A percentile compares a stretch with the other conserved stretches of the same genome.
Conservation (phyloP, 768 basidiomycete species). For the Lactarius sp. region DNA sequence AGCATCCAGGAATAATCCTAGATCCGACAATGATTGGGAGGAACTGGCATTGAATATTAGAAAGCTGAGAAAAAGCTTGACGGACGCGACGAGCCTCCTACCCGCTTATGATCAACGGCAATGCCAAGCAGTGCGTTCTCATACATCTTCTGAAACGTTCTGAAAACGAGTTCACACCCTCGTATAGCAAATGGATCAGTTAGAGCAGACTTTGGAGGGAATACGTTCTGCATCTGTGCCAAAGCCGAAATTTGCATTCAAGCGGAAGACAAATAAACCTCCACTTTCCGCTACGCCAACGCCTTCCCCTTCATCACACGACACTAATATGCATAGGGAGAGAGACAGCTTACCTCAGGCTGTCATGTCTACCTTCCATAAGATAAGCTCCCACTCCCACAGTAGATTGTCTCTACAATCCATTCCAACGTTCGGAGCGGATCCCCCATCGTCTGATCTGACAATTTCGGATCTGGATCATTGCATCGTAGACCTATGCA, state of each 20-base stretch:
- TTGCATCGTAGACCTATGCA: slow-evolving; percentile 65
- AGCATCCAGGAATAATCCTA: slow-evolving; percentile 33
- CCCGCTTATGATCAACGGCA: slow-evolving; percentile 72
- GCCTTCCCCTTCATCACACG: background rate
- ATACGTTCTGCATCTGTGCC: slow-evolving; percentile 42
- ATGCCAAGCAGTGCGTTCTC: slow-evolving; percentile 53
- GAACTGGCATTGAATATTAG: slow-evolving; percentile 34
- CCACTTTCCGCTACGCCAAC: slow-evolving; percentile 3
- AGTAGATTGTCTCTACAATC: slow-evolving; percentile 44
- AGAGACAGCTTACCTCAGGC: slow-evolving; percentile 12
- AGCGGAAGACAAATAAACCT: slow-evolving; percentile 37
- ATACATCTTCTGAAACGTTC: background rate
- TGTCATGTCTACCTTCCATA: slow-evolving; percentile 32
- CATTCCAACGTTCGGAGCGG: slow-evolving; percentile 29
- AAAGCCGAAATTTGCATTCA: slow-evolving; percentile 68
- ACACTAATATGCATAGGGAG: background rate
- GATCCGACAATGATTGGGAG: slow-evolving; percentile 24
- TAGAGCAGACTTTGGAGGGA: slow-evolving; percentile 53
- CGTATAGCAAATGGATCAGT: slow-evolving; percentile 56
- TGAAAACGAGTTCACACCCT: background rate
- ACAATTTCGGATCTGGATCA: slow-evolving; percentile 59
- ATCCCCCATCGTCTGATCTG: slow-evolving; percentile 45
- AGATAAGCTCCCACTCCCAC: slow-evolving; percentile 43
- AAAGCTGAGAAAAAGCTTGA: slow-evolving; percentile 55
- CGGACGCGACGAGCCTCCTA: slow-evolving; percentile 58